Conservation (phyloP, 208 protist species). For the Wallacemonas sp. region DNA sequence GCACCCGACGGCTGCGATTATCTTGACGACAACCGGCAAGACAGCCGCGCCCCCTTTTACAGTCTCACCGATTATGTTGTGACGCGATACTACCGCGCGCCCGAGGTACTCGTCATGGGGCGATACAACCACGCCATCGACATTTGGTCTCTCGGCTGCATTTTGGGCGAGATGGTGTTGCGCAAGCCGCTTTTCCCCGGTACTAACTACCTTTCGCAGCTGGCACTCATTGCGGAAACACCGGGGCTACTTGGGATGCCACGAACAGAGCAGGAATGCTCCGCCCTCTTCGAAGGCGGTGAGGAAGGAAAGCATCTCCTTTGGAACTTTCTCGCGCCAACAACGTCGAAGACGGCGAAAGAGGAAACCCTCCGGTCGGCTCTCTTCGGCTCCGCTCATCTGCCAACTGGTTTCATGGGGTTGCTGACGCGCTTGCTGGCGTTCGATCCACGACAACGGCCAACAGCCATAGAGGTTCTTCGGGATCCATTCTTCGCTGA, state of each 20-base stretch:
- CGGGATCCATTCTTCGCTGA: slow-evolving; percentile 61
- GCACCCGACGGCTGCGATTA: not conserved
- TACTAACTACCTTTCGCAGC: slow-evolving; percentile 58
- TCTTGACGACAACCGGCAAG: not conserved
- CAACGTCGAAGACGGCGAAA: not conserved
- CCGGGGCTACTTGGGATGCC: slow-evolving; percentile 88
- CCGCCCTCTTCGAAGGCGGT: slow-evolving; percentile 57
- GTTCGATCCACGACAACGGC: slow-evolving; percentile 51
- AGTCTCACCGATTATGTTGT: slow-evolving; percentile 93
- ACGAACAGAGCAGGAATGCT: slow-evolving; percentile 65
- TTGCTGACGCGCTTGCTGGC: slow-evolving; percentile 57
- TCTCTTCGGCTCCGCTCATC: slow-evolving; percentile 49
- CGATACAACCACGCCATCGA: slow-evolving; percentile 94
- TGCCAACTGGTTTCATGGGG: slow-evolving; percentile 45
- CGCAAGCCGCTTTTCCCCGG: slow-evolving; percentile 93
- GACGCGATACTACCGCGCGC: slow-evolving; percentile 97
- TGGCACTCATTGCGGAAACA: slow-evolving; percentile 50
- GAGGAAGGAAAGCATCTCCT: slow-evolving; percentile 72
- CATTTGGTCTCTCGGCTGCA: slow-evolving; percentile 64
- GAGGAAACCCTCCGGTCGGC: slow-evolving; percentile 39
- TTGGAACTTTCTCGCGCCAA: slow-evolving; percentile 32
- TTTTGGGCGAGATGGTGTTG: slow-evolving; percentile 87
- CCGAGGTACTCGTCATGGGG: slow-evolving; percentile 93
- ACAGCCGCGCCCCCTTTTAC: slow-evolving; percentile 26
- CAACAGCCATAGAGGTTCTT: slow-evolving; percentile 64